Conservation (phyloP, 805 yeast species). For the Nakazawaea molendinolei region DNA sequence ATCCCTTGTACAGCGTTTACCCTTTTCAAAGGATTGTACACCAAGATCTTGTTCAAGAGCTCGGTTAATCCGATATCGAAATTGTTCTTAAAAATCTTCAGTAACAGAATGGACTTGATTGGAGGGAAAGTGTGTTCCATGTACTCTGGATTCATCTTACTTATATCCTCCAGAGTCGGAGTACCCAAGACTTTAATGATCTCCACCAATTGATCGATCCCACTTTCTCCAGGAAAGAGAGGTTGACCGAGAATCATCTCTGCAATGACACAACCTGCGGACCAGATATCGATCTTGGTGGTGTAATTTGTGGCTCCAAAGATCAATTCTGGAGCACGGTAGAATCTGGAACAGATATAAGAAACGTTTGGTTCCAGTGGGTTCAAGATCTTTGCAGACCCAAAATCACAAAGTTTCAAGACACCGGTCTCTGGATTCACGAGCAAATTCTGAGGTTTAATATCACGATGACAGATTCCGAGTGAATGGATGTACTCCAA, state of each 20-base stretch:
- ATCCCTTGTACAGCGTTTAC: constrained; percentile 50
- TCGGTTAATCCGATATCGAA: constrained; percentile 46
- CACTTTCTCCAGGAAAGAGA: constrained; percentile 94
- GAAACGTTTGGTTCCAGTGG: constrained; percentile 93
- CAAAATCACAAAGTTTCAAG: constrained; percentile 92
- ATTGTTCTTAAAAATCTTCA: constrained; percentile 53
- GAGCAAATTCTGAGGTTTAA: constrained; percentile 82
- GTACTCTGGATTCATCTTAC: constrained; percentile 93
- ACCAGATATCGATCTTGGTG: constrained; percentile 95
- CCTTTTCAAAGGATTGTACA: constrained; percentile 65
- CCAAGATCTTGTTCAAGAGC: constrained; percentile 49
- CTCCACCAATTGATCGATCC: constrained; percentile 95
- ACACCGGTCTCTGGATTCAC: constrained; percentile 82
- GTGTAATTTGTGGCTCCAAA: constrained; percentile 97
- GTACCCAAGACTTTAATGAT: constrained; percentile 95
- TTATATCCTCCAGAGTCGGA: constrained; percentile 86
- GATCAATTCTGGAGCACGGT: constrained; percentile 95
- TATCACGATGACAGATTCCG: constrained; percentile 87
- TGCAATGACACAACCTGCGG: constrained; percentile 97
- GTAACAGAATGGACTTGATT: constrained; percentile 70
- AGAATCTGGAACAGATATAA: constrained; percentile 93
- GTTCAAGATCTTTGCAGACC: constrained; percentile 85
- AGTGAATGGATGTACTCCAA: constrained; percentile 70
- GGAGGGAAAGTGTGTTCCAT: constrained; percentile 94
- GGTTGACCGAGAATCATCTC: constrained; percentile 95